Evolutionary conservation across 768 basidiomycete genomes (phyloP).

Genomic region (Pleurotus djamor): DNA sequence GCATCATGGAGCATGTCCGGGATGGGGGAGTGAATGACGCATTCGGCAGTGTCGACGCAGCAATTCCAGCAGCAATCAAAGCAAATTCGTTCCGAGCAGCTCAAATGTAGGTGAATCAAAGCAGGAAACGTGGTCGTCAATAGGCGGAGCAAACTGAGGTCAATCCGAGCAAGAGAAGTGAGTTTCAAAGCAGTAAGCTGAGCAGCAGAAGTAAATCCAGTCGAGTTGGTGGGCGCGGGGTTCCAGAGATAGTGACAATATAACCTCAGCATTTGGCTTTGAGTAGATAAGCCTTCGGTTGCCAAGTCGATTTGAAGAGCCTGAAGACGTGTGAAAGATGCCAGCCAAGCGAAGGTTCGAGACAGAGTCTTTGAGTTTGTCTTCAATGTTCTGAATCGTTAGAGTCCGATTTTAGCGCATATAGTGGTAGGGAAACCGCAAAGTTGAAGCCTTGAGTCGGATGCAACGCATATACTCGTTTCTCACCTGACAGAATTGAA

Average conservation of each 20-base stretch:
- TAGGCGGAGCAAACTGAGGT: slow-evolving; percentile 40
- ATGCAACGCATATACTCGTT: slow-evolving; percentile 14
- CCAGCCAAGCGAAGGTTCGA: slow-evolving; percentile 19
- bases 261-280: slow-evolving; percentile 30
- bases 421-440: slow-evolving; percentile 12
- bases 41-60: slow-evolving; percentile 57
- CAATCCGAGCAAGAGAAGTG: slow-evolving; percentile 56
- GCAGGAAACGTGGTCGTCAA: slow-evolving; percentile 44
- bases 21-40: slow-evolving; percentile 61
- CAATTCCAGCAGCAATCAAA: slow-evolving; percentile 61
- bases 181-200: slow-evolving; percentile 47
- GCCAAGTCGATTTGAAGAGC: slow-evolving; percentile 39
- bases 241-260: slow-evolving; percentile 28
- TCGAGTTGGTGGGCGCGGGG: slow-evolving; percentile 9
- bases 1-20: slow-evolving; percentile 44
- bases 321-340: slow-evolving; percentile 30
- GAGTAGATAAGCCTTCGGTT: slow-evolving; percentile 41
- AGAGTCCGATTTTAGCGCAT: neutral
- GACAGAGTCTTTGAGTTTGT: slow-evolving; percentile 27
- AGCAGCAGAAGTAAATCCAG: slow-evolving; percentile 21
- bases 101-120: slow-evolving; percentile 49
- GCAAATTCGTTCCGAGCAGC: slow-evolving; percentile 58
- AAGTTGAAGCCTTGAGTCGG: neutral
- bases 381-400: slow-evolving; percentile 24
- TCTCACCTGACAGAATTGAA: slow-evolving; percentile 49